phyloP scores from a whole-genome alignment of 1,284 basidiomycete species.

The Porodaedalea pini region DNA sequence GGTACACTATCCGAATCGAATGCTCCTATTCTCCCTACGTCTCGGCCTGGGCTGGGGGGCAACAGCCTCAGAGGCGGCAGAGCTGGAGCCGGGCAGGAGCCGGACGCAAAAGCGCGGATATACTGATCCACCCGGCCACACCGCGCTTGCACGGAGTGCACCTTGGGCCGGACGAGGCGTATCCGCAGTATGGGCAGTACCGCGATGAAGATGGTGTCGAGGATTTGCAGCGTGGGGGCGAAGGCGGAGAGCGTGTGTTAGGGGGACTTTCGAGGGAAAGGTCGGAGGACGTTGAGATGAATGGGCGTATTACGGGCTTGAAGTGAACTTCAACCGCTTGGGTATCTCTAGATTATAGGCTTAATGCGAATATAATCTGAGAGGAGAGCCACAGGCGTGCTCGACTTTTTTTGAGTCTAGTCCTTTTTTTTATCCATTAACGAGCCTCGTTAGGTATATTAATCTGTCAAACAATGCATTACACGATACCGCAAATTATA shows the following conservation, averaged over 20 bases:
- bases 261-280: not conserved
- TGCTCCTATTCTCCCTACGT: conserved; percentile 13
- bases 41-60: not conserved
- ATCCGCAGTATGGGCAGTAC: conserved; percentile 10
- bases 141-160: conserved; percentile 1
- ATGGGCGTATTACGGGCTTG: not conserved
- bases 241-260: not conserved
- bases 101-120: not conserved
- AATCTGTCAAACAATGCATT: no score
- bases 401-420: no score
- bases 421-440: no score
- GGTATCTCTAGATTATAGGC: no score
- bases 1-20: not conserved
- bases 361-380: no score
- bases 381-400: no score
- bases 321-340: no score
- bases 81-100: not conserved
- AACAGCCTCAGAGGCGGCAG: not conserved
- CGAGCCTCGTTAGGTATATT: no score
- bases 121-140: conserved; percentile 3
- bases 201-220: not conserved
- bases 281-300: conserved; percentile 12
- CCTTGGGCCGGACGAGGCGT: not conserved
- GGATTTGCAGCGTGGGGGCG: not conserved
- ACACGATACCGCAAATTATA: no score